Evolutionary conservation across 2,329 filamentous ascomycete genomes (phyloP).

Genomic region (Claviceps sp.): DNA sequence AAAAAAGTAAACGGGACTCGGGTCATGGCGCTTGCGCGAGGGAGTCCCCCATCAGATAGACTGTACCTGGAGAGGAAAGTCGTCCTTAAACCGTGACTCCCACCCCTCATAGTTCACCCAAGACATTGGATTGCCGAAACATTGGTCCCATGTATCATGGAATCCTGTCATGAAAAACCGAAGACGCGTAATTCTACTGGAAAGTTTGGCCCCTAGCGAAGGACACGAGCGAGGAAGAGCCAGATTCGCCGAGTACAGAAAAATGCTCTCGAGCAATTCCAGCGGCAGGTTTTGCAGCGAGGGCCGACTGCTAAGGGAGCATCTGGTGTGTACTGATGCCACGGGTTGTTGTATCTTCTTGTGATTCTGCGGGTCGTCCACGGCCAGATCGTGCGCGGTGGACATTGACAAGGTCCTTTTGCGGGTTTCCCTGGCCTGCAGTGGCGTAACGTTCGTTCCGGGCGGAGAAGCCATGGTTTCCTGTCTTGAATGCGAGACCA

Average conservation of each 20-base stretch:
- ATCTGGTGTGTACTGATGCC: constrained; percentile 25
- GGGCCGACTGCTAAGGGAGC: constrained; percentile 24
- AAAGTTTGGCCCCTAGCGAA: constrained; percentile 8
- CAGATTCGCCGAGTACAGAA: constrained; percentile 35
- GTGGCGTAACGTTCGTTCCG: too few species aligned
- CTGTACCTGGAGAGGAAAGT: too few species aligned
- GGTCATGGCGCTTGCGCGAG: too few species aligned
- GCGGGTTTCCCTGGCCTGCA: constrained; percentile 9
- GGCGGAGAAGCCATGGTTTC: too few species aligned
- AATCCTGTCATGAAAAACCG: too few species aligned
- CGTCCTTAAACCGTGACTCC: constrained; percentile 7
- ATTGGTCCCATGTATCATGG: constrained; percentile 23
- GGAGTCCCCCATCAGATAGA: too few species aligned
- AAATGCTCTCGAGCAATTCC: constrained; percentile 15
- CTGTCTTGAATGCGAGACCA: too few species aligned
- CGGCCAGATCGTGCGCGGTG: constrained; percentile 5
- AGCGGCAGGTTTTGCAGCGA: too few species aligned
- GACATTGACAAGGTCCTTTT: constrained; percentile 9
- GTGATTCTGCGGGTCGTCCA: neutral
- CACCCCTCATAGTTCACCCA: neutral
- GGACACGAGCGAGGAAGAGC: constrained; percentile 31
- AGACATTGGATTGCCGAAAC: constrained; percentile 22
- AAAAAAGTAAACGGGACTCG: too few species aligned
- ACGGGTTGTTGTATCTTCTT: constrained; percentile 18
- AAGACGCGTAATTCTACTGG: too few species aligned